Evolutionary conservation across 2,329 filamentous ascomycete genomes (phyloP), one percentile per base, ranked within the genome.

Genomic region (Colletotrichum coccodes): DNA sequence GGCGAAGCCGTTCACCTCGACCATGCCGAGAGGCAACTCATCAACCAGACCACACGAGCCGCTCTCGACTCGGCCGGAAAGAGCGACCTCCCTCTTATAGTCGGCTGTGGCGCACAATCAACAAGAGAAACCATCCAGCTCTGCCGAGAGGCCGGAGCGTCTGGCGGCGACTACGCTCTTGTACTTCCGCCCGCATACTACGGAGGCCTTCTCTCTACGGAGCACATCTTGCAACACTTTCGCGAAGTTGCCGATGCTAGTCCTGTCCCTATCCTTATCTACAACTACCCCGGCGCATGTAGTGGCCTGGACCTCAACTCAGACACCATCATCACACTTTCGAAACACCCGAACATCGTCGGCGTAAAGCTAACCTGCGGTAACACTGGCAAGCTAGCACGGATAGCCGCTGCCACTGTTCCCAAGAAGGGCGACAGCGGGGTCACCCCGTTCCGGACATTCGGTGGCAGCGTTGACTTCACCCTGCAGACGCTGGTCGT

Each of bases 401-500:
- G 78, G 77, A 82, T 84, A 73, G 87, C 76, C 68, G 77, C 87
- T 64, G 85, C 83, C 4, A 68, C 67, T 3, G 23, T 8, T 32
- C 64, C 36, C 32, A 71, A 18, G 38, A 71, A 52, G 70, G 67
- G 42, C 64, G 53, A 73, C 68, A 0, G 26, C 50, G 18, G 18
- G 11, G 11, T 12, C 3, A 23, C 21, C n/a, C 65, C 61, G 11
- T 94, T 94, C 82, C 85, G 92, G 75, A 91, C 90, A 64, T 88
- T 92, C 74, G 92, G 90, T 49, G 92, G 92, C 58, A 91, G 89
- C 47, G 91, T 91, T 57, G 92, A 94, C 79, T 94, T 94, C 78
- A 91, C 89, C 7, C 79, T 94, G 18, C 92, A 93, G 77, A 90
- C 90, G 0, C 79, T 94, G 36, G 84, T 92, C 47, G 91, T 89